Percentiles rank a stretch among this genome's conserved stretches.
phyloP scores from a whole-genome alignment of 1,284 basidiomycete species.

The Cryptococcus maquisensis region DNA sequence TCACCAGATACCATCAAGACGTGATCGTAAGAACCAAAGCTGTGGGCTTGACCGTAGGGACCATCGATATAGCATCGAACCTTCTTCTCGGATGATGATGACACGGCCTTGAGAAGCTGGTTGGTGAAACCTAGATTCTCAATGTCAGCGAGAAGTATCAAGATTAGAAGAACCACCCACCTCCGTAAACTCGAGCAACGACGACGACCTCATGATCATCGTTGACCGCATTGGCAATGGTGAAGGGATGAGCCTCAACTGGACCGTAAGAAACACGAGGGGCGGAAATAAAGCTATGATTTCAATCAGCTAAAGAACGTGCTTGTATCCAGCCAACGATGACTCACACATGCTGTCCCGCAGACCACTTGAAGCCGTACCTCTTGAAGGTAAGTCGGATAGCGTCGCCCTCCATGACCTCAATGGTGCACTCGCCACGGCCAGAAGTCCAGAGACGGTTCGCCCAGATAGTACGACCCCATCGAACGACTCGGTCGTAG shows the following conservation, averaged over 20 bases:
- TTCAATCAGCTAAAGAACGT: neutral
- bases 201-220: slow-evolving; percentile 10
- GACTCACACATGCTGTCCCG: neutral
- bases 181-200: neutral
- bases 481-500: neutral
- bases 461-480: slow-evolving; percentile 18
- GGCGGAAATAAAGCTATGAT: slow-evolving; percentile 1
- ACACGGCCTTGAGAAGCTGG: neutral
- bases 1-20: slow-evolving; percentile 35
- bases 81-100: neutral
- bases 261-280: neutral
- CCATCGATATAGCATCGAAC: slow-evolving; percentile 25
- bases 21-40: slow-evolving; percentile 20
- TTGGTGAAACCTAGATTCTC: neutral
- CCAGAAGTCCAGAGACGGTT: slow-evolving; percentile 27
- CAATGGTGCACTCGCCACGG: slow-evolving; percentile 12
- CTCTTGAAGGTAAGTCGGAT: neutral
- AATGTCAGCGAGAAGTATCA: neutral
- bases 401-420: neutral
- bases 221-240: slow-evolving; percentile 24
- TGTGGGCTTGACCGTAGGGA: slow-evolving; percentile 28
- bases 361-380: neutral
- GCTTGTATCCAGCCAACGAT: neutral
- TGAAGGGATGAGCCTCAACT: slow-evolving; percentile 39
- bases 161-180: neutral